Base-by-base conservation (phyloP, 805 yeast species). In the Barnettozyma wickerhamii region DNA sequence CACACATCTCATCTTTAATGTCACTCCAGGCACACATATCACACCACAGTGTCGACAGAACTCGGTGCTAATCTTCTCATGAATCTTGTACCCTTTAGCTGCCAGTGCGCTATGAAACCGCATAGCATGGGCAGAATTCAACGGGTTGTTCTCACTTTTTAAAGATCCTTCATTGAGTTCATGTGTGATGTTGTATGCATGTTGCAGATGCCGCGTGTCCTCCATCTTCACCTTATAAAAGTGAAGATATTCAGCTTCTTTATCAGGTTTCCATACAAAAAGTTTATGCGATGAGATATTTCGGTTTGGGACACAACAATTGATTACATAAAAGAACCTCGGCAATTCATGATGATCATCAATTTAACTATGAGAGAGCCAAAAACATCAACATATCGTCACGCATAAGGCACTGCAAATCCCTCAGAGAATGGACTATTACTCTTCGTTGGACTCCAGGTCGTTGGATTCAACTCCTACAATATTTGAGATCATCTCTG, bases 381-480 rank as follows among this genome's bases (percentile, higher is more conserved):
- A n/a, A n/a, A n/a, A n/a, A n/a, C n/a, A n/a, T n/a, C n/a, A n/a
- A n/a, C n/a, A n/a, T n/a, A n/a, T n/a, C n/a, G n/a, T n/a, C n/a
- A n/a, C n/a, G n/a, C n/a, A n/a, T n/a, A n/a, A n/a, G n/a, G n/a
- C n/a, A n/a, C n/a, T n/a, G n/a, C n/a, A n/a, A n/a, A n/a, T n/a
- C n/a, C n/a, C n/a, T n/a, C n/a, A n/a, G n/a, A n/a, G n/a, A n/a
- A 84, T 85, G 95, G 91, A 84, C 59, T 85, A 81, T 65, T 85
- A 82, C 59, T 79, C 90, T 3, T 77, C 89, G 2, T 66, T 87
- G 35, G 88, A 85, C 60, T 86, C 95, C 3, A 70, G 88, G 23
- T 76, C 82, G 35, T 64, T 88, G 48, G 90, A 85, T 52, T 70
- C 81, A 39, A 72, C 81, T 3, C 98, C 98, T 1, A 89, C 97